A percentile compares a stretch with the other conserved stretches of the same genome.
phyloP scores from a whole-genome alignment of 306 rosid species.

The Casuarina equisetifolia region DNA sequence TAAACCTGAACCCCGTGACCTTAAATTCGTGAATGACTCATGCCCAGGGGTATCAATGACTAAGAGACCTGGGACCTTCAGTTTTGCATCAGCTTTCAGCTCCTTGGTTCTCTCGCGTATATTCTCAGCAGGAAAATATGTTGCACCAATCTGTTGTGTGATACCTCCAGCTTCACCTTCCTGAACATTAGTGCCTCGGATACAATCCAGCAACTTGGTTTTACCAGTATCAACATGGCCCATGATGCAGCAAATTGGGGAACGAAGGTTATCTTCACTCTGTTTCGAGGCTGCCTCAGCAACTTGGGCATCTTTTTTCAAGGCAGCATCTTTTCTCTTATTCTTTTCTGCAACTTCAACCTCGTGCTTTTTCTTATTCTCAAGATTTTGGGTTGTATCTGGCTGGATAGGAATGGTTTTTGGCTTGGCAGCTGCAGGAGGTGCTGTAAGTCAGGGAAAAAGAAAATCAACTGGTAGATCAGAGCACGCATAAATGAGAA shows the following conservation, averaged over 20 bases:
- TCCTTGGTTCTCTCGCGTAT: conserved; percentile 94
- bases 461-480: conserved; percentile 7
- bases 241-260: conserved; percentile 99
- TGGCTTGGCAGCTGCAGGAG: conserved; percentile 26
- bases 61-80: conserved; percentile 87
- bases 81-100: conserved; percentile 90
- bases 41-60: conserved; percentile 98
- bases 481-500: conserved; percentile 5
- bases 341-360: conserved; percentile 37
- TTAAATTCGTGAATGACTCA: conserved; percentile 80
- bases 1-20: conserved; percentile 94
- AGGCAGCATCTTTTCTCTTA: conserved; percentile 33
- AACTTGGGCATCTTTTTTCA: conserved; percentile 27
- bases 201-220: conserved; percentile 91
- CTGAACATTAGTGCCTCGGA: conserved; percentile 94
- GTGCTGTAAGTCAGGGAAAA: conserved; percentile 11
- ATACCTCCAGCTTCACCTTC: conserved; percentile 99
- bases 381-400: conserved; percentile 36
- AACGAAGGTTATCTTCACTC: conserved; percentile 75
- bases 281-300: conserved; percentile 43
- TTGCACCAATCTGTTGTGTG: conserved; percentile 98
- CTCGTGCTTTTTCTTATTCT: conserved; percentile 39
- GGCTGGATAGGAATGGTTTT: conserved; percentile 39
- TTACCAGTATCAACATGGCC: conserved; percentile 99
- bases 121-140: conserved; percentile 90